phyloP scores from a whole-genome alignment of 768 basidiomycete genomes.

The Dioszegia hungarica region DNA sequence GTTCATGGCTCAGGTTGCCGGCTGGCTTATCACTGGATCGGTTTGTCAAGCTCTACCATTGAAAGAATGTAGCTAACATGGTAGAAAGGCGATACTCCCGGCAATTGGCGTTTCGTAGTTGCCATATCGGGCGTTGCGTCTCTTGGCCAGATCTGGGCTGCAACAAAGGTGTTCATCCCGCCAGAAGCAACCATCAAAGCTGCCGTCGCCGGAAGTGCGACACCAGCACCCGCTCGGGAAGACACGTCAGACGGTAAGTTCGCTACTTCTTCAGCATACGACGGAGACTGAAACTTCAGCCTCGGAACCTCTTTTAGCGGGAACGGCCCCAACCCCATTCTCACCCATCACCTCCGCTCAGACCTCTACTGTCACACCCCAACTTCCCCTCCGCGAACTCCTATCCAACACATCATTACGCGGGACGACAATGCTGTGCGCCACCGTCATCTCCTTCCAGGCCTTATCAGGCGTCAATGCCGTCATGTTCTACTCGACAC shows the following conservation, averaged over 20 bases:
- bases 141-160: slow-evolving; percentile 23
- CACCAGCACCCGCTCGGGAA: too few species aligned
- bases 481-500: slow-evolving; percentile 49
- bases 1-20: slow-evolving; percentile 36
- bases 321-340: not conserved
- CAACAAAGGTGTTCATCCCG: slow-evolving; percentile 9
- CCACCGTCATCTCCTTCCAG: slow-evolving; percentile 34
- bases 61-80: not conserved
- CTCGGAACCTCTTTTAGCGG: not conserved
- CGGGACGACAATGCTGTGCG: slow-evolving; percentile 37
- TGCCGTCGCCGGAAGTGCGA: not conserved
- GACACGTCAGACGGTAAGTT: not conserved
- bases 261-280: not conserved
- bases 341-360: not conserved
- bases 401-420: slow-evolving; percentile 44
- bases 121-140: slow-evolving; percentile 36
- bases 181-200: slow-evolving; percentile 5
- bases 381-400: slow-evolving; percentile 34
- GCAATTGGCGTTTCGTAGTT: slow-evolving; percentile 45
- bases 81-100: slow-evolving; percentile 41
- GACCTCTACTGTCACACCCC: slow-evolving; percentile 2
- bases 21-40: slow-evolving; percentile 36
- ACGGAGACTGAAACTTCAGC: not conserved
- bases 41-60: slow-evolving; percentile 12
- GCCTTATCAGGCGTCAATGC: slow-evolving; percentile 46